phyloP scores from a whole-genome alignment of 2,329 filamentous ascomycete species.

The Fusarium compactum region DNA sequence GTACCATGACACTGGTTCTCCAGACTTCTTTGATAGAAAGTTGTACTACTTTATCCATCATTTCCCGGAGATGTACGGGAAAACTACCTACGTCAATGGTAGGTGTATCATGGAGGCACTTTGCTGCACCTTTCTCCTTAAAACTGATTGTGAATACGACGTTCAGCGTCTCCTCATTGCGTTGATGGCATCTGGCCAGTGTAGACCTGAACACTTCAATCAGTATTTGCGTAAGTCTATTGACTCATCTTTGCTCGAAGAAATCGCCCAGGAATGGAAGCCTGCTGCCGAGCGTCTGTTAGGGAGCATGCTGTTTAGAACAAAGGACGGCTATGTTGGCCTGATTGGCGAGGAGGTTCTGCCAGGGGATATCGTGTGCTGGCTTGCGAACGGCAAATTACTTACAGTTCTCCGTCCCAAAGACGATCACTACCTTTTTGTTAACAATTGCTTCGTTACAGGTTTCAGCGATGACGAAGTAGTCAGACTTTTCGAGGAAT shows the following conservation, averaged over 20 bases:
- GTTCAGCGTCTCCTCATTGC: no score
- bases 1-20: background rate
- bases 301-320: background rate
- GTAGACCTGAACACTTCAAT: no score
- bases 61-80: background rate
- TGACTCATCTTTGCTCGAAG: no score
- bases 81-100: background rate
- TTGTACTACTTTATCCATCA: background rate
- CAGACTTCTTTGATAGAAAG: accelerated
- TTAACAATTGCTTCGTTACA: background rate
- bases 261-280: background rate
- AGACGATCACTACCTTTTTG: background rate
- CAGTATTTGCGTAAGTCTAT: no score
- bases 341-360: accelerated
- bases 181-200: no score
- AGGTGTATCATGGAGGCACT: background rate
- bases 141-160: background rate
- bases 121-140: background rate
- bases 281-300: accelerated
- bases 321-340: background rate
- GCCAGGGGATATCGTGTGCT: background rate
- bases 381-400: accelerated
- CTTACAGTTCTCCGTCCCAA: background rate
- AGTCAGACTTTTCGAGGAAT: accelerated
- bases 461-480: background rate